Evolutionary conservation across 306 rosid genomes (phyloP).

Genomic region (Lotus japonicus): DNA sequence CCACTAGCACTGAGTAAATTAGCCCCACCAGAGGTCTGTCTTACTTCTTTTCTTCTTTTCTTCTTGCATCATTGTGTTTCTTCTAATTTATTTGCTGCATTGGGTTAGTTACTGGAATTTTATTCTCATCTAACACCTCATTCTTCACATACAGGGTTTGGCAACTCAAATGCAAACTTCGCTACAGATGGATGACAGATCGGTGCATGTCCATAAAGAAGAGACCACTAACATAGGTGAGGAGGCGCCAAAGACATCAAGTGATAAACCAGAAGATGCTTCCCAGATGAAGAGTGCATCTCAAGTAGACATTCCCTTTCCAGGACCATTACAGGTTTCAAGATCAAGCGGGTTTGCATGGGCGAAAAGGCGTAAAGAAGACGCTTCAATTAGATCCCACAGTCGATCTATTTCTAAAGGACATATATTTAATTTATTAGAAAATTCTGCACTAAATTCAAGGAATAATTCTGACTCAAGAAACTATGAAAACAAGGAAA

Average conservation of each 20-base stretch:
- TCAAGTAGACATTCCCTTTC: slow-evolving; percentile 81
- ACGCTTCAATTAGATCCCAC: slow-evolving; percentile 52
- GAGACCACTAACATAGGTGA: slow-evolving; percentile 26
- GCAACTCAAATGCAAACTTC: slow-evolving; percentile 35
- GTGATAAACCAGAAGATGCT: slow-evolving; percentile 57
- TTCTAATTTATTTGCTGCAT: not conserved
- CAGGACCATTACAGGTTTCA: slow-evolving; percentile 88
- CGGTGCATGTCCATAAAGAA: slow-evolving; percentile 38
- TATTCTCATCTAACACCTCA: slow-evolving; percentile 2
- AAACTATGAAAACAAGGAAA: slow-evolving; percentile 57
- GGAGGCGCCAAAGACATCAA: slow-evolving; percentile 45
- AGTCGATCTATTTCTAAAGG: slow-evolving; percentile 81
- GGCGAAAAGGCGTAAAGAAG: slow-evolving; percentile 90
- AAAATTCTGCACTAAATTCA: slow-evolving; percentile 40
- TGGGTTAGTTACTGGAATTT: not conserved
- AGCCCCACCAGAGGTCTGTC: slow-evolving; percentile 74
- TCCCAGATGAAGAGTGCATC: slow-evolving; percentile 66
- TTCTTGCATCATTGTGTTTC: slow-evolving; percentile 3
- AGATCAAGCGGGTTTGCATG: slow-evolving; percentile 96
- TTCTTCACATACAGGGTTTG: slow-evolving; percentile 51
- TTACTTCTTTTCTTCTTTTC: slow-evolving; percentile 8
- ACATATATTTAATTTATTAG: slow-evolving; percentile 49
- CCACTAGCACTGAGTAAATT: slow-evolving; percentile 63
- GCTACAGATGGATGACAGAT: slow-evolving; percentile 33
- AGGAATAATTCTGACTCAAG: slow-evolving; percentile 45